phyloP scores from a whole-genome alignment of 202 grass and related monocot species.

The Dendrocalamus latiflorus region DNA sequence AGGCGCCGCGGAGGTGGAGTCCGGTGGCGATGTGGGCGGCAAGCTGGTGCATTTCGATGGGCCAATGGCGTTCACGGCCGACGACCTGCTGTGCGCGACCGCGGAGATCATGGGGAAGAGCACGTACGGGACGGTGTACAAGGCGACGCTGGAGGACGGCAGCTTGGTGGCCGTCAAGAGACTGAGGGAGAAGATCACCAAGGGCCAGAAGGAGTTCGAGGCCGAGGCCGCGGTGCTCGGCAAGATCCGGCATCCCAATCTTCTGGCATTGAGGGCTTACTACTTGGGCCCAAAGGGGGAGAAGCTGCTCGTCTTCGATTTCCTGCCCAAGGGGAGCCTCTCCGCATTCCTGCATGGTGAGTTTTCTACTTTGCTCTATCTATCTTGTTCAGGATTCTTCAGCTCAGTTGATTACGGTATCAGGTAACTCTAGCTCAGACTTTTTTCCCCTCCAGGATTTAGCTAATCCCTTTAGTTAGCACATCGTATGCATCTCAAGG shows the following conservation, averaged over 20 bases:
- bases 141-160: background rate
- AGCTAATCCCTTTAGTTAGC: background rate
- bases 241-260: conserved; percentile 43
- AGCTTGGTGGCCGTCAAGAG: background rate
- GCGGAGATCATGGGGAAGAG: conserved; percentile 61
- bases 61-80: conserved; percentile 41
- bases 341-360: conserved; percentile 48
- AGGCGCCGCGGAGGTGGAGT: conserved; percentile 28
- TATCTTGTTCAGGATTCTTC: background rate
- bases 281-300: conserved; percentile 63
- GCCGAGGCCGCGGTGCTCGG: background rate
- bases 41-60: conserved; percentile 58
- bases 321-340: conserved; percentile 50
- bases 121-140: background rate
- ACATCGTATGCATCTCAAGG: background rate
- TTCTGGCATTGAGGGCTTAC: conserved; percentile 43
- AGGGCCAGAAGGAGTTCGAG: conserved; percentile 58
- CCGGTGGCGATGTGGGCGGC: conserved; percentile 38
- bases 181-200: conserved; percentile 27
- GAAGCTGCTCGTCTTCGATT: conserved; percentile 61
- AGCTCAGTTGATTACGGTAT: background rate
- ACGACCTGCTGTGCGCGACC: conserved; percentile 43
- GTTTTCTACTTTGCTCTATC: background rate
- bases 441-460: background rate
- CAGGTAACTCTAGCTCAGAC: background rate